Conservation (phyloP, 2,329 filamentous ascomycete genomes). For the Paracoccidioides brasiliensis region DNA sequence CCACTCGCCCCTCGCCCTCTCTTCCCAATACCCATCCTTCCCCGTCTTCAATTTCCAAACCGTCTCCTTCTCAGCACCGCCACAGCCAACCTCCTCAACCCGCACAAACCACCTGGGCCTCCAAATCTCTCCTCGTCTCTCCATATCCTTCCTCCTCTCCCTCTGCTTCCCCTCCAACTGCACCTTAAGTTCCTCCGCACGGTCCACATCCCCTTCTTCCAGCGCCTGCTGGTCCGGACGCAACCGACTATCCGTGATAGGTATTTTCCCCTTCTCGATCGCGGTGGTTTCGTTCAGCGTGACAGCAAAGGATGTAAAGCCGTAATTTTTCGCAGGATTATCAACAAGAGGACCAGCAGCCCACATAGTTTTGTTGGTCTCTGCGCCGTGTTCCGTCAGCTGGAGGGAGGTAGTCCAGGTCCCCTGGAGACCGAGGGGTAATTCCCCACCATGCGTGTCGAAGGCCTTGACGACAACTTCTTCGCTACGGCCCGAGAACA, state of each 20-base stretch:
- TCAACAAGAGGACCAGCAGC: conserved; percentile 63
- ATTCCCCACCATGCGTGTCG: conserved; percentile 50
- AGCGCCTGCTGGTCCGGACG: conserved; percentile 77
- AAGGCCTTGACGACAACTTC: conserved; percentile 70
- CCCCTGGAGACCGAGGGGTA: conserved; percentile 57
- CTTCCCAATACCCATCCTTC: conserved; percentile 89
- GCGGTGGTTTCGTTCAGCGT: conserved; percentile 74
- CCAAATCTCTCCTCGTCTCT: conserved; percentile 60
- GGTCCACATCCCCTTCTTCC: conserved; percentile 69
- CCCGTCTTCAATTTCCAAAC: conserved; percentile 44
- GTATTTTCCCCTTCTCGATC: conserved; percentile 60
- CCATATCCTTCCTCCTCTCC: conserved; percentile 57
- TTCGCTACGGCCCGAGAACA: conserved; percentile 91
- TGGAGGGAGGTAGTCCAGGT: conserved; percentile 73
- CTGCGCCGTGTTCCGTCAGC: conserved; percentile 50
- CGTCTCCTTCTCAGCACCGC: conserved; percentile 2
- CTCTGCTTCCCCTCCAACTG: conserved; percentile 78
- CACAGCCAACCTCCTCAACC: conserved; percentile 34
- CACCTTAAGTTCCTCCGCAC: conserved; percentile 72
- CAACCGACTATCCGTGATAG: conserved; percentile 70
- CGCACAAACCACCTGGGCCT: conserved; percentile 73
- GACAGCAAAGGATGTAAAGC: conserved; percentile 76
- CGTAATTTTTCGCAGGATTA: conserved; percentile 68
- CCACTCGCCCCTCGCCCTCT: conserved; percentile 58
- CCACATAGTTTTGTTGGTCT: conserved; percentile 61